Percentiles rank a stretch among this genome's conserved stretches.
Conservation (phyloP, 2,329 filamentous ascomycete genomes). For the Furcasterigmium furcatum region DNA sequence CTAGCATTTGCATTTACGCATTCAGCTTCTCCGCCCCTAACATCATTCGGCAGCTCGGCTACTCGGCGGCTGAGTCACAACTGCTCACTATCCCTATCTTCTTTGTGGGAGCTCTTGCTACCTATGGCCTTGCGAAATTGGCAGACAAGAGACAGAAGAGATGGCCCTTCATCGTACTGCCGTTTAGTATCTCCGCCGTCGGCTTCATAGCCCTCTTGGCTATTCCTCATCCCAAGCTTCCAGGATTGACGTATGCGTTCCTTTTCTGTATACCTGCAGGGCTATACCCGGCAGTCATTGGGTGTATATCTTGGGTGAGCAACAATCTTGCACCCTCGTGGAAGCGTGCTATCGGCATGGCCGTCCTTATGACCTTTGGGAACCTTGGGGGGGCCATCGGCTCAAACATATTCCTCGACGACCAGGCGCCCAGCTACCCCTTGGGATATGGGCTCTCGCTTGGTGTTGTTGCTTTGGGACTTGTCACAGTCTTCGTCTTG, state of each 20-base stretch:
- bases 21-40: conserved; percentile 26
- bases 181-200: conserved; percentile 7
- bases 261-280: conserved; percentile 55
- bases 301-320: conserved; percentile 16
- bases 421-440: conserved; percentile 5
- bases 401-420: conserved; percentile 8
- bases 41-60: conserved; percentile 36
- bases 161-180: conserved; percentile 9
- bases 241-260: conserved; percentile 57
- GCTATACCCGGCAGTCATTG: conserved; percentile 25
- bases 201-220: conserved; percentile 9
- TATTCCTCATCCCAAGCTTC: conserved; percentile 22
- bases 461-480: conserved; percentile 2
- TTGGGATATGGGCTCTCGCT: conserved; percentile 8
- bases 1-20: conserved; percentile 15
- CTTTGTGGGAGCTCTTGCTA: conserved; percentile 17
- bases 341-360: conserved; percentile 19
- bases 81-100: conserved; percentile 29
- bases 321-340: conserved; percentile 18
- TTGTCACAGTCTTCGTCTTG: conserved; percentile 2
- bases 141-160: conserved; percentile 7
- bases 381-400: conserved; percentile 7
- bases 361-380: conserved; percentile 15
- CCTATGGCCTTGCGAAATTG: conserved; percentile 4
- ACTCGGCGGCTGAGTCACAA: conserved; percentile 22